Percentiles rank a stretch among this genome's conserved stretches.
Conservation (phyloP, 2,329 filamentous ascomycete genomes). For the Falciphora oryzae region DNA sequence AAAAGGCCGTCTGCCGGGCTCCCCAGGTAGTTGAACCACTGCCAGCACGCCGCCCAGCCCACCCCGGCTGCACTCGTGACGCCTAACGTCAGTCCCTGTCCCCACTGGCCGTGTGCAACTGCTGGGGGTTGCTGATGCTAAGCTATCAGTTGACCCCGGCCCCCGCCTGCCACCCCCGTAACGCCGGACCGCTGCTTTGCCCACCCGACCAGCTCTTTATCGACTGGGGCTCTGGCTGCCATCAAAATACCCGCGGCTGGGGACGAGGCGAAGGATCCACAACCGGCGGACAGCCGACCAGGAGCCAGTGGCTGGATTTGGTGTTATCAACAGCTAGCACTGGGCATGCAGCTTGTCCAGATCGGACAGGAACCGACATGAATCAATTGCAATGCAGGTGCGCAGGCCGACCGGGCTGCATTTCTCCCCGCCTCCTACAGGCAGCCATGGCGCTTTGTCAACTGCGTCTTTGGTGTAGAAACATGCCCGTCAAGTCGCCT, state of each 20-base stretch:
- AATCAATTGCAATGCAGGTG: no score
- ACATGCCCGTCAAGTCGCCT: neutral
- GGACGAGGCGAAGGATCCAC: neutral
- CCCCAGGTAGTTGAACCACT: neutral
- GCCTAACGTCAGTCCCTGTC: constrained; percentile 1
- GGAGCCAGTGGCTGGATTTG: no score
- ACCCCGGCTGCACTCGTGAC: constrained; percentile 1
- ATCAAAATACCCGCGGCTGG: neutral
- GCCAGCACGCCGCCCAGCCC: neutral
- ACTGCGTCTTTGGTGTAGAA: neutral
- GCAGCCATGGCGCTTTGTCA: neutral
- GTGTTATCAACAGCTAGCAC: neutral
- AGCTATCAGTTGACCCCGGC: constrained; percentile 10
- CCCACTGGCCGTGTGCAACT: neutral
- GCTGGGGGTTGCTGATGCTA: neutral
- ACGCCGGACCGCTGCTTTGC: neutral
- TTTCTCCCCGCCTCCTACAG: neutral
- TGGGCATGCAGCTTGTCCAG: no score
- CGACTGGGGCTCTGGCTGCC: neutral
- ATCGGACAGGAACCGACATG: no score
- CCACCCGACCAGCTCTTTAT: neutral
- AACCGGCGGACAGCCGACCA: no score
- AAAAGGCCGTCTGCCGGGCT: neutral
- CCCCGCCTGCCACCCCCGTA: neutral
- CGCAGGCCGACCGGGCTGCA: no score